Evolutionary conservation across 129 eudicot genomes (phyloP), one percentile per base, ranked within the genome.

Genomic region (Kitagawia praeruptora): DNA sequence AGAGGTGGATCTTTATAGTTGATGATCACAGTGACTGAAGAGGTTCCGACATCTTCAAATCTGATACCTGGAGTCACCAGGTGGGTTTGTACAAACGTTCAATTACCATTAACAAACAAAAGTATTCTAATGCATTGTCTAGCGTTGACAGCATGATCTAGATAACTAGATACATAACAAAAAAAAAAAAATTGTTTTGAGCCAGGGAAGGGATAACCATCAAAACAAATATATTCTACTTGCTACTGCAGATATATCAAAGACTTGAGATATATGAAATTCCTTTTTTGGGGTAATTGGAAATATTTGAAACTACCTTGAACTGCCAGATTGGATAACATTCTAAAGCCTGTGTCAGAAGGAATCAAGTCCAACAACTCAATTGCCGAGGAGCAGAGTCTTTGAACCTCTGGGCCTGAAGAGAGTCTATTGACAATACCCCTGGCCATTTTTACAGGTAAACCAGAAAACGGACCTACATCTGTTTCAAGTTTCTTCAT

Each of bases 341-440:
- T 14, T 58, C 78, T 72, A 39, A 44, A 47, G 31, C 75, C 27
- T 28, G 80, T 75, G 39, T 27, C 75, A 25, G 89, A 81, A 70
- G 66, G 80, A 61, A 85, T 76, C 13, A 80, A 85, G 71, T 93
- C 91, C 6, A 91, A 72, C 49, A 87, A 82, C 81, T 89, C 94
- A n/a, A 93, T 66, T n/a, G 93, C 98, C 76, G 77, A 82, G 77
- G 90, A 87, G 81, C 97, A 91, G 37, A 91, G 82, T 77, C 82
- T 87, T 81, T 93, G 98, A 81, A 93, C 79, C 84, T 91, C 97
- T 34, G 84, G 97, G 28, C 98, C 98, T 3, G 91, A 89, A 79
- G 95, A 89, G 39, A 93, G 94, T 79, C 98, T 85, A 82, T 93
- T 93, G 42, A 93, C 98, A 46, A 93, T 93, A 42, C 98, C 98